Evolutionary conservation across 2,329 filamentous ascomycete species (phyloP).

Genomic region (Fusarium sublunatum): DNA sequence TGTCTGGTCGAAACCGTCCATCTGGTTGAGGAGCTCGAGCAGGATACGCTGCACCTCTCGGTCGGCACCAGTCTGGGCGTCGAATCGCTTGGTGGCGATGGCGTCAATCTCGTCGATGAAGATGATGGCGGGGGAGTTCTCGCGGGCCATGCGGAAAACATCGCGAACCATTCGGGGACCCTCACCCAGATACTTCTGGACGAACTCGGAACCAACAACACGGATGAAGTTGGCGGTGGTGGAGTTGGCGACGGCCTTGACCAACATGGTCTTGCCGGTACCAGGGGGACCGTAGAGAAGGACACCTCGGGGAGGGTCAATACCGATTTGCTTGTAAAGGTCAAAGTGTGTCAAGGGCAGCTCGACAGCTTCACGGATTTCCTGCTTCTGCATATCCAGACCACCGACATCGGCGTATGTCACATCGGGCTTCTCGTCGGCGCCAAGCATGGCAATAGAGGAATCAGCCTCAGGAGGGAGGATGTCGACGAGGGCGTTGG

Average conservation of each 20-base stretch:
- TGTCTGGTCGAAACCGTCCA: conserved; percentile 99
- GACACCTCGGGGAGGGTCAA: conserved; percentile 96
- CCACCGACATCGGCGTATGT: conserved; percentile 98
- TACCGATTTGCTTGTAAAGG: conserved; percentile 98
- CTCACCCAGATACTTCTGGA: conserved; percentile 98
- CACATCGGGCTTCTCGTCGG: conserved; percentile 97
- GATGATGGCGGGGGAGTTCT: conserved; percentile 98
- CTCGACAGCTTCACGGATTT: conserved; percentile 97
- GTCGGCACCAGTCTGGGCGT: conserved; percentile 97
- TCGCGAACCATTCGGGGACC: conserved; percentile 98
- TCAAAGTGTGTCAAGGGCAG: conserved; percentile 97
- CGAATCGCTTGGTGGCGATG: conserved; percentile 98
- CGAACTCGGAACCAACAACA: conserved; percentile 97
- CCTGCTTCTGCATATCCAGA: conserved; percentile 99
- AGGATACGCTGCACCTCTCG: conserved; percentile 98
- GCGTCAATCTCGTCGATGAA: conserved; percentile 99
- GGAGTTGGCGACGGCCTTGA: conserved; percentile 98
- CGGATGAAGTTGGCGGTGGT: conserved; percentile 98
- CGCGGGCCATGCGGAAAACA: conserved; percentile 98
- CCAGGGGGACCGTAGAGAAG: conserved; percentile 95
- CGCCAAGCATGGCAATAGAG: conserved; percentile 96
- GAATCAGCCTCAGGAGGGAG: conserved; percentile 98
- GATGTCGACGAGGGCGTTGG: conserved; percentile 97
- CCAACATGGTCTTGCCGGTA: conserved; percentile 96
- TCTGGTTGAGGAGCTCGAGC: conserved; percentile 97